These are phyloP conservation scores for Prunus yedoensis DNA, from an alignment of 331 rosid species.

Conservation along the genomic window DNA sequence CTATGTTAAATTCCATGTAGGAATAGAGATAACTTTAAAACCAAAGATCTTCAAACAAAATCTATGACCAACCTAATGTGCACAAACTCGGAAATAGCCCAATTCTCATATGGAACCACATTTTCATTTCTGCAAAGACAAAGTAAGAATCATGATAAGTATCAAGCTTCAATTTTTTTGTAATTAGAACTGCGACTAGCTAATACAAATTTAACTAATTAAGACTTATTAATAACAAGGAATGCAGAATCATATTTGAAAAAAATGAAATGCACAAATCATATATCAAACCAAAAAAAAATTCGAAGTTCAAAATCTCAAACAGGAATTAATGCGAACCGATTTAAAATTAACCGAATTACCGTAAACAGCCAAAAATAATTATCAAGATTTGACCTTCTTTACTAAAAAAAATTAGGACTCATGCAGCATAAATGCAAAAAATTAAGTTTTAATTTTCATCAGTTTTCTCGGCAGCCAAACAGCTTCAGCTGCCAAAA, in stretches of 20 bases:
- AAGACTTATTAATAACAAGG: constrained; percentile 6
- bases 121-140: constrained; percentile 51
- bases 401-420: constrained; percentile 3
- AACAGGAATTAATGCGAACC: constrained; percentile 16
- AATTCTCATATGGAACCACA: constrained; percentile 43
- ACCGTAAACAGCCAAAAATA: constrained; percentile 14
- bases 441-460: constrained; percentile 8
- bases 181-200: constrained; percentile 19
- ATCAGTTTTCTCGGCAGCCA: constrained; percentile 29
- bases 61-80: constrained; percentile 48
- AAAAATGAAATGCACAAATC: constrained; percentile 21
- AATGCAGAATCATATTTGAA: constrained; percentile 9
- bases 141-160: not conserved
- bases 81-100: constrained; percentile 31
- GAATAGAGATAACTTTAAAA: constrained; percentile 44
- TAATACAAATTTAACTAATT: constrained; percentile 12
- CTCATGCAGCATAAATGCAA: constrained; percentile 13
- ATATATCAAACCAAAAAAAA: not conserved
- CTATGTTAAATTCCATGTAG: constrained; percentile 78
- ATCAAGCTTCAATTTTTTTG: constrained; percentile 10
- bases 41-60: constrained; percentile 39
- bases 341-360: constrained; percentile 18
- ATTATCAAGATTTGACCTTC: constrained; percentile 21
- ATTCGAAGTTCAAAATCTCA: constrained; percentile 16
- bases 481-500: constrained; percentile 37